Conservation (phyloP, 2,329 filamentous ascomycete genomes). For the Fusarium dlaminii region DNA sequence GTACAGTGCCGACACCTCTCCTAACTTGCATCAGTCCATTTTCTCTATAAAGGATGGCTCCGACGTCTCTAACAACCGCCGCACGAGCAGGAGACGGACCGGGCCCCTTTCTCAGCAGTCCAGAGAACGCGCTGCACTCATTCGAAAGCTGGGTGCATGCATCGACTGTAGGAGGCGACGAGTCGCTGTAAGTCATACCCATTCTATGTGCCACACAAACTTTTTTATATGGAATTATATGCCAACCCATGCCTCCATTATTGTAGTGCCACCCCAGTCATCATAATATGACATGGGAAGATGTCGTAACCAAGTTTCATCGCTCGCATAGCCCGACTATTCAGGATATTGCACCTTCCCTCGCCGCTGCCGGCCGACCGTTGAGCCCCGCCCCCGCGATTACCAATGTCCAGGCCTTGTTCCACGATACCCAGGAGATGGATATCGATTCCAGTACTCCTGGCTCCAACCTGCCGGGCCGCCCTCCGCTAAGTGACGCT, state of each 20-base stretch:
- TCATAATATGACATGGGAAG: conserved; percentile 70
- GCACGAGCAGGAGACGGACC: conserved; percentile 66
- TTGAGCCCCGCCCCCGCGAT: conserved; percentile 57
- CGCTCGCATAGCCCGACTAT: conserved; percentile 61
- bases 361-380: conserved; percentile 53
- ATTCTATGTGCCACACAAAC: background rate
- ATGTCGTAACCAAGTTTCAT: conserved; percentile 64
- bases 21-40: conserved; percentile 60
- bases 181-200: conserved; percentile 62
- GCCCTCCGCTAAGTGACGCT: conserved; percentile 55
- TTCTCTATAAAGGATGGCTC: conserved; percentile 66
- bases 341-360: conserved; percentile 58
- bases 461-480: conserved; percentile 49
- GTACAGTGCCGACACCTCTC: conserved; percentile 64
- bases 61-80: conserved; percentile 62
- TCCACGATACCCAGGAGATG: conserved; percentile 63
- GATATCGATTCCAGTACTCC: conserved; percentile 58
- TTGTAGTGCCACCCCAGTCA: conserved; percentile 67
- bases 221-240: conserved; percentile 16
- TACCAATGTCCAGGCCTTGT: conserved; percentile 51
- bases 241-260: conserved; percentile 25
- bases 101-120: conserved; percentile 67
- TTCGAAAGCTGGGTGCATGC: conserved; percentile 68
- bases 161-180: conserved; percentile 64
- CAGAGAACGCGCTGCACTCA: conserved; percentile 67